phyloP scores from a whole-genome alignment of 129 eudicot species.

The Artemisia annua region DNA sequence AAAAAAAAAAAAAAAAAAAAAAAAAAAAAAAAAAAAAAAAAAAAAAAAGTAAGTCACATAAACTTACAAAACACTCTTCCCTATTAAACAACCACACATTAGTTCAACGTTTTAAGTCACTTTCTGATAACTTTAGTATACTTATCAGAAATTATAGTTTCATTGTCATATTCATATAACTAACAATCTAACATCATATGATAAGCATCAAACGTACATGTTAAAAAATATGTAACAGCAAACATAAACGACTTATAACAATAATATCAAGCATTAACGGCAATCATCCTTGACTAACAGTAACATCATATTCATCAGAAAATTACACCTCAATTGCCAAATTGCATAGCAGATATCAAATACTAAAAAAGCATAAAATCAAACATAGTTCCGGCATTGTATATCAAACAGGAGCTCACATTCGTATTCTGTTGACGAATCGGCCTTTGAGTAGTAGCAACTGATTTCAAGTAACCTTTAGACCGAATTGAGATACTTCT shows the following conservation, averaged over 20 bases:
- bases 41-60: no score
- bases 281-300: no score
- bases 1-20: no score
- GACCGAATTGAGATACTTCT: constrained; percentile 78
- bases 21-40: no score
- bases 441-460: constrained; percentile 21
- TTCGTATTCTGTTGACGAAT: constrained; percentile 26
- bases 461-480: constrained; percentile 44
- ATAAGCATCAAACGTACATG: background rate
- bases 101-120: background rate
- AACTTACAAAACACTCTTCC: no score
- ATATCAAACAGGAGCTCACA: constrained; percentile 37
- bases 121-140: no score
- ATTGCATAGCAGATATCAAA: no score
- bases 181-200: background rate
- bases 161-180: background rate
- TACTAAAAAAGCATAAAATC: no score
- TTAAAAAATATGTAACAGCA: no score
- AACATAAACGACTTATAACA: background rate
- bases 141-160: background rate
- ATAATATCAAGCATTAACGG: no score
- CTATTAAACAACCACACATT: constrained; percentile 4
- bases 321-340: no score
- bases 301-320: no score
- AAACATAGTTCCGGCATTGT: background rate